A percentile compares a stretch with the other conserved stretches of the same genome.
These are phyloP conservation scores for Botrytis tulipae DNA, from an alignment of 2,329 filamentous ascomycete species.

Conservation along the genomic window DNA sequence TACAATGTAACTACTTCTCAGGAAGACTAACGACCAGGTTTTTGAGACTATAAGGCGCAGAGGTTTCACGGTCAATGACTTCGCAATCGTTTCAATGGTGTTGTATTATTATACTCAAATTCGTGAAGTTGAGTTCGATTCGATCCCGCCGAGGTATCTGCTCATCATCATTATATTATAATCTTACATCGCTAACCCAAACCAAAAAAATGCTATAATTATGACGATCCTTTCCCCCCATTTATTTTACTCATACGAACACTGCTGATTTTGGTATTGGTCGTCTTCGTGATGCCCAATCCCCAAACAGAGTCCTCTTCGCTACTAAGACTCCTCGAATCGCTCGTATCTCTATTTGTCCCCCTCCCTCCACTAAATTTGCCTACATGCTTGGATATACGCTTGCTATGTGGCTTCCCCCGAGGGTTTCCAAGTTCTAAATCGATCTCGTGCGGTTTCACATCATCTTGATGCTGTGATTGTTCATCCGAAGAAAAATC, in stretches of 20 bases:
- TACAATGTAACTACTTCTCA: background rate
- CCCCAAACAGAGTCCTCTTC: background rate
- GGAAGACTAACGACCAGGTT: background rate
- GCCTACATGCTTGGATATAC: background rate
- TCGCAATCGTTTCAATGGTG: background rate
- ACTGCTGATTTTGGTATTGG: constrained; percentile 6
- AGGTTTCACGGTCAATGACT: background rate
- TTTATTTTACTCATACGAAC: constrained; percentile 2
- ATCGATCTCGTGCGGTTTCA: background rate
- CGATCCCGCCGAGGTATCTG: constrained; percentile 7
- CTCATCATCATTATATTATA: constrained; percentile 10
- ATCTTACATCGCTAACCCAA: background rate
- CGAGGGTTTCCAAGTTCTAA: background rate
- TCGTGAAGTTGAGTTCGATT: background rate
- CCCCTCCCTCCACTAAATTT: background rate
- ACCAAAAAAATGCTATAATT: background rate
- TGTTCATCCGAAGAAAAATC: background rate
- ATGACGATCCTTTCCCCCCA: background rate
- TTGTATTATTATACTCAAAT: background rate
- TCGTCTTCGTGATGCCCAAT: constrained; percentile 15
- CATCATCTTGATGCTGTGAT: background rate
- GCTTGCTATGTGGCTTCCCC: background rate
- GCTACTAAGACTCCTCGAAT: constrained; percentile 2
- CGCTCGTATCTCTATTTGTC: background rate
- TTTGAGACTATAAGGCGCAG: background rate